Evolutionary conservation across 768 basidiomycete genomes (phyloP).

Genomic region (Suillus fuscotomentosus): DNA sequence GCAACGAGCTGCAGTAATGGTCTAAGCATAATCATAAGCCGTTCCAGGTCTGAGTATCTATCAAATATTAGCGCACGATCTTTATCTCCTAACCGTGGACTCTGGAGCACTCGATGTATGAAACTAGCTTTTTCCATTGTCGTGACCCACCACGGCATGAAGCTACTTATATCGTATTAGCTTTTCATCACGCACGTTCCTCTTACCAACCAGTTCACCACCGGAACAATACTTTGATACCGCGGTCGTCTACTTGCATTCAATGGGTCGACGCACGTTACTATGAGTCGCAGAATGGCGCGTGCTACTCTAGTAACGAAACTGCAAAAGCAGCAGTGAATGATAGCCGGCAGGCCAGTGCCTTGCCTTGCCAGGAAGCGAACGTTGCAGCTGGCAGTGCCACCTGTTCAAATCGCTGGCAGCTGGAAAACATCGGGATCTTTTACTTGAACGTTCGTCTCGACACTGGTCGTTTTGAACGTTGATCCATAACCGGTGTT

Average conservation of each 20-base stretch:
- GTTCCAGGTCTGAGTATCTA: too few species aligned
- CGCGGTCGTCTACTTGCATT: not conserved
- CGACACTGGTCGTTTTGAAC: constrained; percentile 16
- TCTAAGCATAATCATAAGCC: too few species aligned
- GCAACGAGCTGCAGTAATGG: not conserved
- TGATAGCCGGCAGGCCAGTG: not conserved
- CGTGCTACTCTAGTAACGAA: not conserved
- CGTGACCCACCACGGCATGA: not conserved
- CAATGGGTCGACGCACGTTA: not conserved
- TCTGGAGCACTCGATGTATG: not conserved
- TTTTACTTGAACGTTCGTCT: constrained; percentile 28
- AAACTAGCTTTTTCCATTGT: not conserved
- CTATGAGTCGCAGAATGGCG: not conserved
- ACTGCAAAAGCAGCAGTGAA: not conserved
- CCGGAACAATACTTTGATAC: not conserved
- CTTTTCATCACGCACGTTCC: not conserved
- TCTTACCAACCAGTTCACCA: not conserved
- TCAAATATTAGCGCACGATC: not conserved
- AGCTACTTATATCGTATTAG: not conserved
- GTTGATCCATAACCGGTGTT: not conserved
- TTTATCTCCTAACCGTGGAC: not conserved
- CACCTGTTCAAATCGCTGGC: not conserved
- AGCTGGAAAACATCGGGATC: not conserved
- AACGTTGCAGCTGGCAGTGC: not conserved
- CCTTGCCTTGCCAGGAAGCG: not conserved